Base-by-base conservation (phyloP, 106 monocot genomes). In the Triglochin maritima region DNA sequence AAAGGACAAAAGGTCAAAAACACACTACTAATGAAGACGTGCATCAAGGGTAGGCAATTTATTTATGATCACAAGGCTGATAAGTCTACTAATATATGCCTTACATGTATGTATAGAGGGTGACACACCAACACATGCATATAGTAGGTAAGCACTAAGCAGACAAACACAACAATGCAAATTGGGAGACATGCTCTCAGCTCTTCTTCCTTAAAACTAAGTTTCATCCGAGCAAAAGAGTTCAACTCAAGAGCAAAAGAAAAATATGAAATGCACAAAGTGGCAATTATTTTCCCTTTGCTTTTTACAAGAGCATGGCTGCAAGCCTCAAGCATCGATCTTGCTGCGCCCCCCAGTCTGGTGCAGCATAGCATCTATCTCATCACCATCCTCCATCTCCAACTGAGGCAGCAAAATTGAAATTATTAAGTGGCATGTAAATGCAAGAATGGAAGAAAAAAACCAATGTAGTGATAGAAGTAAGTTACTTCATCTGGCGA, bases 401-500 rank as follows among this genome's bases (percentile, higher is more conserved):
- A 74, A 67, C 74, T 74, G 74, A 62, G 44, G 15, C 12, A 10
- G 16, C 9, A n/a, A 8, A 56, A 50, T 13, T 59, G 0, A 14
- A 12, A 29, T 29, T 29, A 29, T 29, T 29, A 29, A 29, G 29
- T 29, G 29, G 29, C 29, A 29, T 29, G 29, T 29, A 0, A 29
- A 29, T 29, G 29, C 29, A 1, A 29, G 41, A 7, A 66, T 51
- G 9, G 16, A 29, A 8, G 16, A 29, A 8, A 17, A 66, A 12
- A 12, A 47, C 15, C 45, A 57, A 57, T 57, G 41, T 3, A 67
- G n/a, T 17, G 42, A 16, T 14, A 15, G 59, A 13, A 56, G n/a
- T 41, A 13, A 56, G n/a, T 41, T 77, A 81, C 81, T 54, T 81
- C 81, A 52, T 81, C 77, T 3, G 81, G 81, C 49, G 81, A 77